These are phyloP conservation scores for Mortierella sp. DNA, from an alignment of 371 early-diverging fungal genomes.

Conservation along the genomic window DNA sequence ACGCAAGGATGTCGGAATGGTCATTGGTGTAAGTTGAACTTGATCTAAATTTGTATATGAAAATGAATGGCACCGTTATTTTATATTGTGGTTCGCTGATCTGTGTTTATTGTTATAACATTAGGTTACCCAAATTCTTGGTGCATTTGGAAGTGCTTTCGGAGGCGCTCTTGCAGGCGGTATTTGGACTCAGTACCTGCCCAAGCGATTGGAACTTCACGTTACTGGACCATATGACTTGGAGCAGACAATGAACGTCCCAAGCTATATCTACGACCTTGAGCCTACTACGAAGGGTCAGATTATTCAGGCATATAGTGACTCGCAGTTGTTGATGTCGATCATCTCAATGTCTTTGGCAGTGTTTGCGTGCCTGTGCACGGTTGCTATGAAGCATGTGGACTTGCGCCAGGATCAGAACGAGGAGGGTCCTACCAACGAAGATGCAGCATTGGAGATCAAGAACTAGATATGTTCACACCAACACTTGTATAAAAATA, in stretches of 20 bases:
- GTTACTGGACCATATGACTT: constrained; percentile 61
- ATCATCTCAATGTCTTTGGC: constrained; percentile 55
- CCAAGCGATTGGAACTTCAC: constrained; percentile 46
- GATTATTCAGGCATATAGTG: constrained; percentile 55
- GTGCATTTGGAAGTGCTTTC: constrained; percentile 58
- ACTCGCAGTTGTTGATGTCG: constrained; percentile 58
- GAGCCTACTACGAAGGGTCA: constrained; percentile 43
- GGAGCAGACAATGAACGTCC: constrained; percentile 31
- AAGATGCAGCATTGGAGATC: background rate
- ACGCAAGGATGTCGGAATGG: constrained; percentile 57
- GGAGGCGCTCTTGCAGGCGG: constrained; percentile 62
- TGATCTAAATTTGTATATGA: too few relatives aligned
- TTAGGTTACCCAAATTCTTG: constrained; percentile 54
- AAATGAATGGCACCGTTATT: too few relatives aligned
- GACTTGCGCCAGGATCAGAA: constrained; percentile 34
- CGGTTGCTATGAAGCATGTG: constrained; percentile 32
- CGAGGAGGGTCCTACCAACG: background rate
- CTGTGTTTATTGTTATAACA: background rate
- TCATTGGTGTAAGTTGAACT: constrained; percentile 47
- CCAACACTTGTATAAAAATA: too few relatives aligned
- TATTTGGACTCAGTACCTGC: constrained; percentile 63
- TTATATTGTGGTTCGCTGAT: too few relatives aligned
- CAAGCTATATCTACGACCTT: constrained; percentile 21
- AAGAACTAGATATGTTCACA: too few relatives aligned
- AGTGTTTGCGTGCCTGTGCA: constrained; percentile 34